Evolutionary conservation across 2,329 filamentous ascomycete species (phyloP), one percentile per base, ranked within the genome.

Genomic region (Cucurbitaria berberidis): DNA sequence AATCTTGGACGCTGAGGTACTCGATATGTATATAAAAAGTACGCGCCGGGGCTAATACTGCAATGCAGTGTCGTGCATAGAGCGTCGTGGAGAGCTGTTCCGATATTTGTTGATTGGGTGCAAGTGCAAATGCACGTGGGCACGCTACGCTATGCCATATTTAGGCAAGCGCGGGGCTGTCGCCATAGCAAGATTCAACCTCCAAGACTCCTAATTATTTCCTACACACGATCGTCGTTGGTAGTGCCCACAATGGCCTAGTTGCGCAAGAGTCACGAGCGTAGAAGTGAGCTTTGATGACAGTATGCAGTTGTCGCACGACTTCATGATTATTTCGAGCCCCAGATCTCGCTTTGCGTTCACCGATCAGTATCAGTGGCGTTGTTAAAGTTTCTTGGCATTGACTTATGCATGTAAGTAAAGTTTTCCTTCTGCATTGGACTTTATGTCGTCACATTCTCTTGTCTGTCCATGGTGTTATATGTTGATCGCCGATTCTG

Each of bases 21-120:
- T 44, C 41, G 39, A 49, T 50, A 53, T 39, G 13, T 34, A 34
- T 34, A 34, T n/a, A 34, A 5, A 44, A 40, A 29, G 13, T 45
- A 55, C 38, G 36, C 48, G 56, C 48, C 39, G 55, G 50, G 44
- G 40, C 57, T 53, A 55, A 47, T 27, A 40, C 43, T 55, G 45
- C 44, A 53, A 49, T 43, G 44, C 40, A 27, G 58, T 55, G 55
- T 57, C 51, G 51, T 61, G 58, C 58, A 61, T 59, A 26, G 48
- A 48, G 43, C 39, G 51, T 50, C 27, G 34, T 44, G 41, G 39
- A 44, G 35, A 18, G 5, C 21, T 18, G 15, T 15, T 52, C 49
- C 49, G 44, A 19, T 32, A 27, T 24, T 15, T 16, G 18, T 16
- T 48, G 9, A 52, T 52, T 47, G 49, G 47, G n/a, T 38, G n/a